Evolutionary conservation across 306 rosid species (phyloP).

Genomic region (Castanea mollissima): DNA sequence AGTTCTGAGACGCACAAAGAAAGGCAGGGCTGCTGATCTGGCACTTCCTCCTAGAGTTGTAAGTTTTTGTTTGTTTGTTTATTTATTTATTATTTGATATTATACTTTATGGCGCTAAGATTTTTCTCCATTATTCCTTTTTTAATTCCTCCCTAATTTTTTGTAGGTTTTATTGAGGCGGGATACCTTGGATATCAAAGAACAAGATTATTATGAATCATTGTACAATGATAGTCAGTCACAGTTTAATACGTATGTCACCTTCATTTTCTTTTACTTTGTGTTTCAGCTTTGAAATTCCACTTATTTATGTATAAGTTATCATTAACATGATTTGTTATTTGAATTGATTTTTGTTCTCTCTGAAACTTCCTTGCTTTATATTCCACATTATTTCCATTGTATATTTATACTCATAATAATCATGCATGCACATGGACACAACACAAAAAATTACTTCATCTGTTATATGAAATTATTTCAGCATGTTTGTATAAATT

Average conservation of each 20-base stretch:
- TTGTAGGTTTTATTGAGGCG: slow-evolving; percentile 77
- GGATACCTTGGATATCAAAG: slow-evolving; percentile 72
- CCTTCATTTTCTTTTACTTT: slow-evolving; percentile 14
- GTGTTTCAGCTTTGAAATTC: not conserved
- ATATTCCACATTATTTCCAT: too few relatives aligned
- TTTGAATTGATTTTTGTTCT: not conserved
- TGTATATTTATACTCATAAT: too few relatives aligned
- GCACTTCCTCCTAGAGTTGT: slow-evolving; percentile 96
- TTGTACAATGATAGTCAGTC: slow-evolving; percentile 82
- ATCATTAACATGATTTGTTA: not conserved
- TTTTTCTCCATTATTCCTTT: not conserved
- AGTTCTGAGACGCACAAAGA: slow-evolving; percentile 81
- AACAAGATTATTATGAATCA: slow-evolving; percentile 85
- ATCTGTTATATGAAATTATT: not conserved
- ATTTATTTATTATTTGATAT: too few relatives aligned
- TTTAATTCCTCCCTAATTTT: slow-evolving; percentile 11
- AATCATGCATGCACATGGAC: not conserved
- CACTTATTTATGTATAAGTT: too few relatives aligned
- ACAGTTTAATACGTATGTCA: slow-evolving; percentile 71
- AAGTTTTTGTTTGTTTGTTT: slow-evolving; percentile 27
- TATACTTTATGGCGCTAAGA: not conserved
- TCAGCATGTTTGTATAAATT: slow-evolving; percentile 11
- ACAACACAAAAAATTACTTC: not conserved
- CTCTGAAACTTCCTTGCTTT: too few relatives aligned
- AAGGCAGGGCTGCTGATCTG: slow-evolving; percentile 91